Conservation (phyloP, 2,329 filamentous ascomycete species). For the Rutstroemia sp. region DNA sequence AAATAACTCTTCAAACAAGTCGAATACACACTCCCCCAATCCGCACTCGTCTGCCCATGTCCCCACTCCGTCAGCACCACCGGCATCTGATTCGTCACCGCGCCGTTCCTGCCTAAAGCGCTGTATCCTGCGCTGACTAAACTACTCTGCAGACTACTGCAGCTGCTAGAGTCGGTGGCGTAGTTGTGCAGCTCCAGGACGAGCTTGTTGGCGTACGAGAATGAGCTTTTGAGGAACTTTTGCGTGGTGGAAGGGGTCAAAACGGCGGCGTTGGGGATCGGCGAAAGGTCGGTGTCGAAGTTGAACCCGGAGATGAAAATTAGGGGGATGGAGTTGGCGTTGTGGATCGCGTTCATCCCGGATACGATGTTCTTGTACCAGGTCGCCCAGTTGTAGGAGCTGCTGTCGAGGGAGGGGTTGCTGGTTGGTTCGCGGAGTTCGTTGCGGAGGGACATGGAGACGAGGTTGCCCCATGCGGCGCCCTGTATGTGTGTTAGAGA, state of each 20-base stretch:
- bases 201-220: conserved; percentile 36
- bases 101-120: conserved; percentile 28
- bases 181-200: conserved; percentile 38
- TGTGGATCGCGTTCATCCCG: conserved; percentile 35
- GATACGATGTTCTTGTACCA: conserved; percentile 39
- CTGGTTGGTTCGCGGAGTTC: conserved; percentile 31
- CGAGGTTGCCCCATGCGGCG: conserved; percentile 15
- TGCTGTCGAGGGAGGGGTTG: conserved; percentile 7
- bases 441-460: conserved; percentile 31
- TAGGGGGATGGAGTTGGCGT: conserved; percentile 36
- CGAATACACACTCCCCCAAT: conserved; percentile 41
- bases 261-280: conserved; percentile 13
- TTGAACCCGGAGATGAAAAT: conserved; percentile 42
- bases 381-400: conserved; percentile 36
- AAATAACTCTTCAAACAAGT: conserved; percentile 39
- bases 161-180: not conserved
- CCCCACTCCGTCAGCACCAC: conserved; percentile 38
- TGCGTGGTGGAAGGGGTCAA: conserved; percentile 12
- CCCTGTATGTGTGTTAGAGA: not conserved
- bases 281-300: conserved; percentile 32
- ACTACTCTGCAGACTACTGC: conserved; percentile 28
- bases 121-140: conserved; percentile 36
- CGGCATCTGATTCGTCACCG: conserved; percentile 31
- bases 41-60: conserved; percentile 39
- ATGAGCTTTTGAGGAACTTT: conserved; percentile 32